Conservation (phyloP, 495 filamentous ascomycete species). For the Diplogelasinospora grovesii region DNA sequence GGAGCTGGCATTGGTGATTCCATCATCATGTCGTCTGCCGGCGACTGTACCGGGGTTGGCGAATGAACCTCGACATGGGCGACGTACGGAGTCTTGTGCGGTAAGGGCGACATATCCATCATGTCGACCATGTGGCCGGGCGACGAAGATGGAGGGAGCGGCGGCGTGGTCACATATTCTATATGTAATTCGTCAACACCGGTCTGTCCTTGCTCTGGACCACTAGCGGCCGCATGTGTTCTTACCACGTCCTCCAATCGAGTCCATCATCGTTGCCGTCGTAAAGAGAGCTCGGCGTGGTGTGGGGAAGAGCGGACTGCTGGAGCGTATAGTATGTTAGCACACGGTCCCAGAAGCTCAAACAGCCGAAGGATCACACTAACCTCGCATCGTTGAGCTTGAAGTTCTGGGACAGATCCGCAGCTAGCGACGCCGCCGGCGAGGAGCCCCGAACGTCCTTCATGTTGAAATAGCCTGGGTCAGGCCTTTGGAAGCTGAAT, state of each 20-base stretch:
- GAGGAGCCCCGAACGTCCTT: slow-evolving; percentile 77
- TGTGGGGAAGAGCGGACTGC: slow-evolving; percentile 83
- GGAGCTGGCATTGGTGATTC: slow-evolving; percentile 38
- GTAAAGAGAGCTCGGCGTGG: slow-evolving; percentile 92
- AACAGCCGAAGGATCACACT: slow-evolving; percentile 16
- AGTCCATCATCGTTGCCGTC: slow-evolving; percentile 57
- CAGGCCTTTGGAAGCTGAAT: slow-evolving; percentile 33
- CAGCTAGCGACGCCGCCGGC: slow-evolving; percentile 80
- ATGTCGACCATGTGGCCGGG: slow-evolving; percentile 66
- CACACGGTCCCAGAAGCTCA: slow-evolving; percentile 1
- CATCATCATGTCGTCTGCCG: slow-evolving; percentile 37
- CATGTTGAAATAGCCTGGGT: slow-evolving; percentile 68
- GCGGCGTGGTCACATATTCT: slow-evolving; percentile 79
- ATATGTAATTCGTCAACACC: too few species aligned
- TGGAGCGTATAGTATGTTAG: slow-evolving; percentile 21
- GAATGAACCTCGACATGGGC: slow-evolving; percentile 58
- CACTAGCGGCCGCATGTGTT: slow-evolving; percentile 37
- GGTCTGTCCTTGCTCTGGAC: slow-evolving; percentile 17
- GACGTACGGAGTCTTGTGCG: slow-evolving; percentile 73
- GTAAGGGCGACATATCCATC: slow-evolving; percentile 94
- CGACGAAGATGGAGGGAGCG: slow-evolving; percentile 70
- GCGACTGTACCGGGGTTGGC: slow-evolving; percentile 52
- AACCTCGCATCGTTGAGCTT: slow-evolving; percentile 84
- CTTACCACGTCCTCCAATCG: slow-evolving; percentile 67
- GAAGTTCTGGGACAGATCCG: slow-evolving; percentile 94